These are phyloP conservation scores for Candida silvicultrix DNA, from an alignment of 805 yeast species.

Conservation along the genomic window DNA sequence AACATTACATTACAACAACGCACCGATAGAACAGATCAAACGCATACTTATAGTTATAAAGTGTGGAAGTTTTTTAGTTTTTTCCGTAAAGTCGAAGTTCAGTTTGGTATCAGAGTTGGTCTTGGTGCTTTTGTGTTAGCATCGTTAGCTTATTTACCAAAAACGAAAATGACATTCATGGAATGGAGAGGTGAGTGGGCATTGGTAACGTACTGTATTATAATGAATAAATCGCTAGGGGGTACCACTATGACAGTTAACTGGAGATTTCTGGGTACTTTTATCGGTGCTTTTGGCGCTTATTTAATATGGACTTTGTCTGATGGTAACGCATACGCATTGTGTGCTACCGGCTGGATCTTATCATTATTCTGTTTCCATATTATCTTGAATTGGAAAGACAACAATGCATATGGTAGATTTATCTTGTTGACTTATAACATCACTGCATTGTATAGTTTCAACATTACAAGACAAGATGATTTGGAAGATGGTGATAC, in stretches of 20 bases:
- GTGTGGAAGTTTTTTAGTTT: constrained; percentile 46
- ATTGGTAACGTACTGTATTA: constrained; percentile 70
- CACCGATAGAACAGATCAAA: constrained; percentile 9
- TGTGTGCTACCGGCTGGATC: constrained; percentile 41
- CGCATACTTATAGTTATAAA: constrained; percentile 21
- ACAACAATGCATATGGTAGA: constrained; percentile 53
- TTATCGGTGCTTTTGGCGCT: constrained; percentile 62
- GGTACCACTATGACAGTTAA: constrained; percentile 77
- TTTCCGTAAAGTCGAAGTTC: constrained; percentile 60
- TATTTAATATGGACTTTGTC: constrained; percentile 51
- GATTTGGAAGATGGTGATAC: constrained; percentile 61
- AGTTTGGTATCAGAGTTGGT: constrained; percentile 76
- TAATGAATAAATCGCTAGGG: constrained; percentile 81
- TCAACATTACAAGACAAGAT: constrained; percentile 55
- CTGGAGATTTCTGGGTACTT: constrained; percentile 71
- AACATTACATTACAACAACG: constrained; percentile 21
- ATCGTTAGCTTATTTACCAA: constrained; percentile 57
- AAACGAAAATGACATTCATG: constrained; percentile 45
- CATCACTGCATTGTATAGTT: constrained; percentile 71
- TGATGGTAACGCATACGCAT: constrained; percentile 45
- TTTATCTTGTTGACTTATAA: constrained; percentile 73
- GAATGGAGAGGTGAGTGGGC: constrained; percentile 84
- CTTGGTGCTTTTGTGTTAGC: constrained; percentile 67
- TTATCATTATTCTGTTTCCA: constrained; percentile 35
- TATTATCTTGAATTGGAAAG: constrained; percentile 64